These are phyloP conservation scores for Erigeron philadelphicus DNA, from an alignment of 140 eudicot species.

Conservation along the genomic window DNA sequence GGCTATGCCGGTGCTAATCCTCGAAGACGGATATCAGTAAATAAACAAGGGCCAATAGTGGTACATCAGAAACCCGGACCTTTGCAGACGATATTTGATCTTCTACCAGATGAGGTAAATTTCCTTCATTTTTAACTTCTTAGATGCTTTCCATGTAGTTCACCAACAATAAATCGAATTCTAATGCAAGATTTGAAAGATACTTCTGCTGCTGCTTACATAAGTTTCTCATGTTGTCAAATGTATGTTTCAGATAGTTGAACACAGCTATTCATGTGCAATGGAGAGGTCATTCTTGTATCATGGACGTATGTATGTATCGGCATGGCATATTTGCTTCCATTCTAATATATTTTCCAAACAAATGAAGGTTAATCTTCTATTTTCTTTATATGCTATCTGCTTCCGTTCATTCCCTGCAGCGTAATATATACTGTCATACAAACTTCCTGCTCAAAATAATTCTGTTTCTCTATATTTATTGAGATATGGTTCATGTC, in stretches of 20 bases:
- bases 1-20: constrained; percentile 72
- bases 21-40: constrained; percentile 47
- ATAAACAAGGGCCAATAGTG: constrained; percentile 67
- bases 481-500: not conserved
- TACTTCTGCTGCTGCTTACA: constrained; percentile 10
- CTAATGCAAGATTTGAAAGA: constrained; percentile 4
- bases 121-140: constrained; percentile 9
- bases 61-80: constrained; percentile 97
- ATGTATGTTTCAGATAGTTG: constrained; percentile 53
- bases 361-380: constrained; percentile 78
- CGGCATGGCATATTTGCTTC: constrained; percentile 95
- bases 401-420: constrained; percentile 14
- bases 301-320: constrained; percentile 96
- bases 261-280: constrained; percentile 95
- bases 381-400: constrained; percentile 6
- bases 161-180: not conserved
- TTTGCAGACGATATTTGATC: constrained; percentile 77
- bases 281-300: constrained; percentile 96
- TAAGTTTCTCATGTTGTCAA: constrained; percentile 18
- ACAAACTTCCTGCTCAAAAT: not conserved
- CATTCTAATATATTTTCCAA: constrained; percentile 92
- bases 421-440: not conserved
- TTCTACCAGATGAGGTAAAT: constrained; percentile 81
- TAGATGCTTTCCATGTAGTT: not conserved
- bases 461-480: not conserved